Percentiles rank a stretch among this genome's conserved stretches.
Conservation (phyloP, 2,329 filamentous ascomycete species). For the Diaporthe sp. region DNA sequence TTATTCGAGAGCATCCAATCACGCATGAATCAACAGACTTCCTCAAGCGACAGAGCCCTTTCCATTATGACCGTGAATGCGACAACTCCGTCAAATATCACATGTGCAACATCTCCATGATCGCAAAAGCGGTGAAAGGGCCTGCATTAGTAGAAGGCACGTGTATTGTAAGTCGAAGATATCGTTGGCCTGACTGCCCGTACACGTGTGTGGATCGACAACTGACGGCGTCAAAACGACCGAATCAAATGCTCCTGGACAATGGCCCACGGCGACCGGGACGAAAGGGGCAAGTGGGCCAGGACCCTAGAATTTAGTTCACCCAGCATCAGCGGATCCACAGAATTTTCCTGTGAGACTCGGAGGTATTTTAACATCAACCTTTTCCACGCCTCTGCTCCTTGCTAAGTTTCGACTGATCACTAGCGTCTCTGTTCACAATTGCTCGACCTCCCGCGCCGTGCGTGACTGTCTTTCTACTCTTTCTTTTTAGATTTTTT, state of each 20-base stretch:
- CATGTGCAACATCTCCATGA: not conserved
- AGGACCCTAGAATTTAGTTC: not conserved
- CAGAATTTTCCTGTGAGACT: not conserved
- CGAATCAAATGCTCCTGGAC: slow-evolving; percentile 15
- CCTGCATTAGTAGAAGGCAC: not conserved
- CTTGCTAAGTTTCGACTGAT: not conserved
- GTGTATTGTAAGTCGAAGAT: not conserved
- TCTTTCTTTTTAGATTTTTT: not conserved
- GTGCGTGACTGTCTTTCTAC: not conserved
- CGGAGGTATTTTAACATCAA: not conserved
- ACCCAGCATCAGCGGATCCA: slow-evolving; percentile 2
- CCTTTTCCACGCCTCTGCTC: not conserved
- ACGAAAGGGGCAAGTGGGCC: slow-evolving; percentile 18
- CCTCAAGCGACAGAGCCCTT: too few species aligned
- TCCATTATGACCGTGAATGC: not conserved
- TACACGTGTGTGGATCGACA: slow-evolving; percentile 22
- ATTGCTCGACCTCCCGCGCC: too few species aligned
- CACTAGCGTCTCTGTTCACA: too few species aligned
- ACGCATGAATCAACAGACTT: not conserved
- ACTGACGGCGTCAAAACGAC: slow-evolving; percentile 1
- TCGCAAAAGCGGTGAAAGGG: not conserved
- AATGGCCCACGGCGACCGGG: not conserved
- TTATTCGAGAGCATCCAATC: too few species aligned
- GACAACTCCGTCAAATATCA: not conserved
- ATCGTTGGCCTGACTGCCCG: not conserved